Base-by-base conservation (phyloP, 1,284 basidiomycete species). In the Ganoderma sinense region DNA sequence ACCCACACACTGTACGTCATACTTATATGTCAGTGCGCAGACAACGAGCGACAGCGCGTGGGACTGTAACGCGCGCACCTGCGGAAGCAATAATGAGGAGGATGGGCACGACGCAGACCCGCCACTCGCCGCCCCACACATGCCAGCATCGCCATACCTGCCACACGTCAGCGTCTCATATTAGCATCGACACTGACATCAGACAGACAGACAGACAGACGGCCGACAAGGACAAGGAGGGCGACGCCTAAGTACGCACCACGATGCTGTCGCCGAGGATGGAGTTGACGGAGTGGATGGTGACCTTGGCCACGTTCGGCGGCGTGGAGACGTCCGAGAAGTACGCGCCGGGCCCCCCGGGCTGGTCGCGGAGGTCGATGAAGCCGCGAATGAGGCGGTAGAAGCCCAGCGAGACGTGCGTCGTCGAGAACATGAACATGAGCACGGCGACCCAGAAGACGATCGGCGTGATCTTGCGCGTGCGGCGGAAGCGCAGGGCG, bases 111-210 rank as follows among this genome's bases (percentile, higher is more conserved):
- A 79, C 71, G 48, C 79, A 81, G 66, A 81, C 77, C 63, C 74
- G 71, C 79, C 79, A 81, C 66, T 77, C 76, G 45, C 76, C 72
- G 18, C 79, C 78, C 82, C 82, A 83, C 13, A 83, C 81, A 45
- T 81, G 79, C 60, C 74, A 83, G 69, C 82, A 83, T 64, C 82
- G 74, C 81, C 81, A 83, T 8, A 82, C 80, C 80, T 81, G 67
- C 5, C 53, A 31, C 11, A n/a, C 4, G 16, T 56, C 23, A 61
- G 23, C 45, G n/a, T n/a, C n/a, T n/a, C n/a, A n/a, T n/a, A n/a
- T n/a, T n/a, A n/a, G n/a, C 41, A 41, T 41, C 16, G 41, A 41
- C 26, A 36, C 36, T 36, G 36, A 36, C 36, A n/a, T n/a, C n/a
- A 7, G 36, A 7, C 36, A 36, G 36, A 36, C 36, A 10, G 36